These are phyloP conservation scores for Ramalina intermedia DNA, from an alignment of 495 filamentous ascomycete genomes.

Conservation along the genomic window DNA sequence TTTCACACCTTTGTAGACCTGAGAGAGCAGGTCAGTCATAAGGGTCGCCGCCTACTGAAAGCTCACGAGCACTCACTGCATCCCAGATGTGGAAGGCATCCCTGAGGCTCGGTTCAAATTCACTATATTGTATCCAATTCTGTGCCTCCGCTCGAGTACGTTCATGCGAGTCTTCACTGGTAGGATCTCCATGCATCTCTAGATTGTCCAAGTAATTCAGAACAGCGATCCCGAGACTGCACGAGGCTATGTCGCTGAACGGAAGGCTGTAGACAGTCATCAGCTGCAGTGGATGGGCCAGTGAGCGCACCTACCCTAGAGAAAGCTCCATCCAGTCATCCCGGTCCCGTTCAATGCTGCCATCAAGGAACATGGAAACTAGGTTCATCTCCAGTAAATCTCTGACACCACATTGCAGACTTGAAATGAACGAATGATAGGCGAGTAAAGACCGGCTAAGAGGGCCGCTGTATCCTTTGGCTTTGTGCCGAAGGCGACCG, in stretches of 20 bases:
- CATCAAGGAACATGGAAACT: constrained; percentile 64
- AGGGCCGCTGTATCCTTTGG: constrained; percentile 86
- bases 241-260: constrained; percentile 70
- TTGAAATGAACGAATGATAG: constrained; percentile 69
- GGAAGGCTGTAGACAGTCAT: constrained; percentile 51
- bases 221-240: constrained; percentile 75
- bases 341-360: constrained; percentile 55
- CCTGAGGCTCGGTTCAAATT: constrained; percentile 62
- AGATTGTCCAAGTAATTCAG: constrained; percentile 70
- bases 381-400: constrained; percentile 72
- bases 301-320: constrained; percentile 42
- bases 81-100: constrained; percentile 73
- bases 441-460: constrained; percentile 78
- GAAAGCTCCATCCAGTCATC: constrained; percentile 57
- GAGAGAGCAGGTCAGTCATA: neutral
- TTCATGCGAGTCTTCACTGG: constrained; percentile 42
- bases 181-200: constrained; percentile 33
- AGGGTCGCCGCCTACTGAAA: neutral
- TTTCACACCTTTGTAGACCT: constrained; percentile 55
- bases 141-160: constrained; percentile 51
- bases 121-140: constrained; percentile 59
- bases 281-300: neutral
- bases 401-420: constrained; percentile 61
- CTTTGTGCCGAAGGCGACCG: constrained; percentile 63
- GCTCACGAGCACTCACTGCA: constrained; percentile 38